Percentiles rank a stretch among this genome's conserved stretches.
These are phyloP conservation scores for Lojkania enalia DNA, from an alignment of 2,329 filamentous ascomycete genomes.

Conservation along the genomic window DNA sequence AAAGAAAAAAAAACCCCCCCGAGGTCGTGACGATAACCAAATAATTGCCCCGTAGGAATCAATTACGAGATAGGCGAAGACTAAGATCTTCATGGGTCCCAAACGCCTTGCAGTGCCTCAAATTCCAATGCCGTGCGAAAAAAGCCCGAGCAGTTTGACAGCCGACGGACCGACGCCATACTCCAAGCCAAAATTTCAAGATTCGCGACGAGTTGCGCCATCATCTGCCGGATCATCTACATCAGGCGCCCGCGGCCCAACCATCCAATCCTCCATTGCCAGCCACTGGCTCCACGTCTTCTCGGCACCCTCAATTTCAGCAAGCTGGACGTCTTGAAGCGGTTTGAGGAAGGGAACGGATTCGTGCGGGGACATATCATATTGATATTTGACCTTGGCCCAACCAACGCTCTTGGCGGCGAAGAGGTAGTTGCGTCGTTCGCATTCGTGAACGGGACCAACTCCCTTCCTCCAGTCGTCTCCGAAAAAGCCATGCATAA, in stretches of 20 bases:
- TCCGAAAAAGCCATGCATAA: constrained; percentile 97
- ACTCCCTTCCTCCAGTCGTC: constrained; percentile 84
- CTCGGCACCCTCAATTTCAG: constrained; percentile 82
- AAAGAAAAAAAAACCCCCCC: too few relatives aligned
- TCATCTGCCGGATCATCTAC: constrained; percentile 33
- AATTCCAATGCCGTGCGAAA: constrained; percentile 5
- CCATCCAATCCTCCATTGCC: constrained; percentile 98
- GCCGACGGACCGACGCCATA: constrained; percentile 26
- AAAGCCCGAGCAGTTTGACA: constrained; percentile 8
- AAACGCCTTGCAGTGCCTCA: constrained; percentile 14
- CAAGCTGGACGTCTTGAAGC: constrained; percentile 72
- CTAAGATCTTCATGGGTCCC: too few relatives aligned
- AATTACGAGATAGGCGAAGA: too few relatives aligned
- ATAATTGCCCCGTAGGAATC: too few relatives aligned
- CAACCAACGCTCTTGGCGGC: constrained; percentile 91
- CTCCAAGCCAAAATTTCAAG: constrained; percentile 22
- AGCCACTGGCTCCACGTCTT: constrained; percentile 91
- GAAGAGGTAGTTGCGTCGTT: constrained; percentile 92
- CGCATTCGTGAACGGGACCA: constrained; percentile 80
- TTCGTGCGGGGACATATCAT: constrained; percentile 84
- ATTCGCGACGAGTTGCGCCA: constrained; percentile 11
- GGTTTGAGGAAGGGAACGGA: constrained; percentile 85
- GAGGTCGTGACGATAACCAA: too few relatives aligned
- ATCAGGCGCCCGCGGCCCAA: constrained; percentile 74
- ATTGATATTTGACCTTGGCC: constrained; percentile 85